A percentile compares a stretch with the other conserved stretches of the same genome.
Evolutionary conservation across 2,329 filamentous ascomycete species (phyloP).

Genomic region (Cladosporium sp.): DNA sequence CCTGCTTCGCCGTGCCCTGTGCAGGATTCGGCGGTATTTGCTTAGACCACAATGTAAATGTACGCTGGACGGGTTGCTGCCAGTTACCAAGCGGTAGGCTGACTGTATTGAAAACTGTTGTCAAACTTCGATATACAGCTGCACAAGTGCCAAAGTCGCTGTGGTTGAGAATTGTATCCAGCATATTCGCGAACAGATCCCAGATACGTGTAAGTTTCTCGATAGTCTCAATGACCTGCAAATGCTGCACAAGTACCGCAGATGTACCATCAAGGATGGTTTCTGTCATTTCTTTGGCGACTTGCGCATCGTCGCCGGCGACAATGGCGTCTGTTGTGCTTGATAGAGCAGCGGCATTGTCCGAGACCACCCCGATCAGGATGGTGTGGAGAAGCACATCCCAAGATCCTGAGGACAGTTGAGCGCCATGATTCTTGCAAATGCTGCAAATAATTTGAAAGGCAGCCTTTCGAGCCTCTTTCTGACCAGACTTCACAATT

Average conservation of each 20-base stretch:
- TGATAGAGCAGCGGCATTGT: neutral
- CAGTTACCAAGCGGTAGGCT: conserved; percentile 19
- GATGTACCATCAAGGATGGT: conserved; percentile 71
- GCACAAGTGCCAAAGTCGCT: conserved; percentile 39
- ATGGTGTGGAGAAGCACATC: conserved; percentile 76
- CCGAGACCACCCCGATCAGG: conserved; percentile 67
- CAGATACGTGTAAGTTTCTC: conserved; percentile 68
- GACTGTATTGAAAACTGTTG: conserved; percentile 35
- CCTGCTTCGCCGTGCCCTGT: conserved; percentile 13
- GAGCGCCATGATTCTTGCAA: conserved; percentile 84
- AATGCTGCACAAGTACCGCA: conserved; percentile 68
- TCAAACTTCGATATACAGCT: conserved; percentile 39
- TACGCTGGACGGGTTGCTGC: conserved; percentile 26
- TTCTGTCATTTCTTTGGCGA: conserved; percentile 59
- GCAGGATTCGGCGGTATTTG: conserved; percentile 21
- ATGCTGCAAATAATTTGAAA: conserved; percentile 89
- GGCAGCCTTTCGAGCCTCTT: conserved; percentile 78
- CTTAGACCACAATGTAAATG: conserved; percentile 30
- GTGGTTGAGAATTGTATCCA: conserved; percentile 50
- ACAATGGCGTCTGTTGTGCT: no score
- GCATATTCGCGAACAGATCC: conserved; percentile 66
- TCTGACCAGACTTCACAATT: conserved; percentile 65
- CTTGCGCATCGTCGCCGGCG: conserved; percentile 10
- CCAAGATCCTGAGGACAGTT: conserved; percentile 74
- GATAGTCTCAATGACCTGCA: conserved; percentile 66